Conservation (phyloP, 176 grass and related monocot genomes). For the Musa troglodytarum region DNA sequence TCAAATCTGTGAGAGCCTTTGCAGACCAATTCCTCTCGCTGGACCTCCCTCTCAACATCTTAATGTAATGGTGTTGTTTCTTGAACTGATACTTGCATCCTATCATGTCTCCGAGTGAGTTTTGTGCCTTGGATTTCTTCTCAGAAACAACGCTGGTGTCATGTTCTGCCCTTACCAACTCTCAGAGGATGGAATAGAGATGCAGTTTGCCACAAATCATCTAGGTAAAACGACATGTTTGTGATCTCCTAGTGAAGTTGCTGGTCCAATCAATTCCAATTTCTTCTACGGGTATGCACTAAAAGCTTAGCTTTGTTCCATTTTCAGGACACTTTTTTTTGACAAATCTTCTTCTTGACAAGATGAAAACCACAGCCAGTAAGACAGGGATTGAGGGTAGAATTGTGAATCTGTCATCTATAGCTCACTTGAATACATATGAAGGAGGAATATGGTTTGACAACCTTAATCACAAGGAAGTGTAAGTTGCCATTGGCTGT, state of each 20-base stretch:
- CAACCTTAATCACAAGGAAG: slow-evolving; percentile 48
- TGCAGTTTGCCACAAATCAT: slow-evolving; percentile 80
- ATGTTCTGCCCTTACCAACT: slow-evolving; percentile 76
- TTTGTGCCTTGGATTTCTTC: slow-evolving; percentile 7
- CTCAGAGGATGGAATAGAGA: slow-evolving; percentile 65
- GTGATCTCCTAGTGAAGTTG: too few relatives aligned
- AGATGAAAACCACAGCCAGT: slow-evolving; percentile 71
- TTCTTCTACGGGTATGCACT: neutral
- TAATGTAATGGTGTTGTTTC: slow-evolving; percentile 54
- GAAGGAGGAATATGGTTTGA: slow-evolving; percentile 42
- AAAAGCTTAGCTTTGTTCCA: slow-evolving; percentile 5
- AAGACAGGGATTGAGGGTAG: slow-evolving; percentile 57
- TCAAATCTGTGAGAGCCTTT: slow-evolving; percentile 66
- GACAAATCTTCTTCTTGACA: slow-evolving; percentile 65
- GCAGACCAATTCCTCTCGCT: slow-evolving; percentile 54
- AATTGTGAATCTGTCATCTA: slow-evolving; percentile 61
- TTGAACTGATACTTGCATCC: neutral
- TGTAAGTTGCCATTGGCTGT: slow-evolving; percentile 21
- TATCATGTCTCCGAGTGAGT: neutral
- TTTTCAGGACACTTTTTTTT: slow-evolving; percentile 82
- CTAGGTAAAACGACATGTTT: slow-evolving; percentile 24
- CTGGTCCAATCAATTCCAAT: neutral
- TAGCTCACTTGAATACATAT: slow-evolving; percentile 44
- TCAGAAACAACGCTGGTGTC: slow-evolving; percentile 84
- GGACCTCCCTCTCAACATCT: slow-evolving; percentile 78